These are phyloP conservation scores for Mycena alexandri DNA, from an alignment of 768 basidiomycete species.

Conservation along the genomic window DNA sequence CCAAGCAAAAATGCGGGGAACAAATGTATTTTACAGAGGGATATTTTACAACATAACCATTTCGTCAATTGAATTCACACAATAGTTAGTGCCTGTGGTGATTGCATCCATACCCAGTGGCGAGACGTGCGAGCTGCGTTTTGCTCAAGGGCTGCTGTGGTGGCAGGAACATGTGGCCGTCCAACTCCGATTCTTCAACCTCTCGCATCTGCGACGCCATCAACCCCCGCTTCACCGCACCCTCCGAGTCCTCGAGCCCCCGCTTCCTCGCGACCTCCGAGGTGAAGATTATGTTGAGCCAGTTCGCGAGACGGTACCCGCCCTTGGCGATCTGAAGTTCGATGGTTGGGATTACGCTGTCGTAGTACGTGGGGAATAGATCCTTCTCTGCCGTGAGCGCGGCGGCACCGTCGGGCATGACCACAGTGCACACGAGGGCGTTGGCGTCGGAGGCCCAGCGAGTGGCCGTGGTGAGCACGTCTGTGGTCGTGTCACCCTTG, in stretches of 20 bases:
- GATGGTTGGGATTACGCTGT: conserved; percentile 37
- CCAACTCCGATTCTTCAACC: too few species aligned
- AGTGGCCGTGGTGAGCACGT: conserved; percentile 43
- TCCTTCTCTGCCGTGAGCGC: conserved; percentile 34
- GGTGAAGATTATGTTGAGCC: conserved; percentile 46
- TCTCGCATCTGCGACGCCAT: too few species aligned
- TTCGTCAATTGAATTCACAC: too few species aligned
- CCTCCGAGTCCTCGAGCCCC: not conserved
- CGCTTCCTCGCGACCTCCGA: not conserved
- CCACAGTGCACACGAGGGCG: conserved; percentile 45
- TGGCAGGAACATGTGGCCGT: too few species aligned
- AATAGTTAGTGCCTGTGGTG: too few species aligned
- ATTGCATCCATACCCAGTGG: too few species aligned
- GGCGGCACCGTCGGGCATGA: conserved; percentile 44
- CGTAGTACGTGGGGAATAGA: conserved; percentile 36
- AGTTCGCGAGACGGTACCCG: conserved; percentile 49
- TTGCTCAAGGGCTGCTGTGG: too few species aligned
- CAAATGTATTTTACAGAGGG: too few species aligned
- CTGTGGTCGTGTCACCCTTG: conserved; percentile 22
- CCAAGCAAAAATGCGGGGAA: too few species aligned
- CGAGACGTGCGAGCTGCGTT: too few species aligned
- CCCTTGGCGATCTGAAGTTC: conserved; percentile 48
- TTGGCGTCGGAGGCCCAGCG: conserved; percentile 48
- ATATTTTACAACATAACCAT: too few species aligned
- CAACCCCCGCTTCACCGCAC: too few species aligned